phyloP scores from a whole-genome alignment of 140 eudicot species.

The Senecio squalidus region DNA sequence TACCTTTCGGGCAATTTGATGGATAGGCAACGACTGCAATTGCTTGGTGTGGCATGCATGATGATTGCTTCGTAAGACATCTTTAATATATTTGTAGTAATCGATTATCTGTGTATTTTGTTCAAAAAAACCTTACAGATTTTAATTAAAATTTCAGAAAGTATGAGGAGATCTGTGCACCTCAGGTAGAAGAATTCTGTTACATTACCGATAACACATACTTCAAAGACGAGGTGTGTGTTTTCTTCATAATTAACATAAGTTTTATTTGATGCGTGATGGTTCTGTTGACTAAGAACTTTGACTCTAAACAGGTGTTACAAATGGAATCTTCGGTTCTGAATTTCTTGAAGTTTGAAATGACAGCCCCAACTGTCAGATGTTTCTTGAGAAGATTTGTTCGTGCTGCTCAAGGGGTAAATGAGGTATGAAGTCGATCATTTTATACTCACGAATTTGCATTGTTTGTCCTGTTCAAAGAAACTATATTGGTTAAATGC shows the following conservation, averaged over 20 bases:
- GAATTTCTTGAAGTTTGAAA: slow-evolving; percentile 81
- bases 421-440: slow-evolving; percentile 41
- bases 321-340: slow-evolving; percentile 87
- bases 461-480: too few species aligned
- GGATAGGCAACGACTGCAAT: slow-evolving; percentile 75
- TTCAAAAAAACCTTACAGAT: not conserved
- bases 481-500: too few species aligned
- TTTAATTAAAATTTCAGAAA: slow-evolving; percentile 42
- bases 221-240: slow-evolving; percentile 78
- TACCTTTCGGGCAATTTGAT: slow-evolving; percentile 84
- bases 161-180: slow-evolving; percentile 94
- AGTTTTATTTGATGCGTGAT: not conserved
- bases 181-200: slow-evolving; percentile 95
- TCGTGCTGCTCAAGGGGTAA: slow-evolving; percentile 71
- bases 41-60: slow-evolving; percentile 98
- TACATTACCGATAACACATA: slow-evolving; percentile 94
- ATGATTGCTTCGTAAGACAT: slow-evolving; percentile 94
- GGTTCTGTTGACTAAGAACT: not conserved
- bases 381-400: slow-evolving; percentile 90
- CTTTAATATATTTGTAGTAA: not conserved
- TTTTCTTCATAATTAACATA: not conserved
- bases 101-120: not conserved
- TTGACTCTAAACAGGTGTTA: slow-evolving; percentile 43
- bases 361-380: slow-evolving; percentile 81
- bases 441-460: too few species aligned